A percentile compares a stretch with the other conserved stretches of the same genome.
These are phyloP conservation scores for Paracoccidioides lutzii DNA, from an alignment of 2,329 filamentous ascomycete genomes.

Conservation along the genomic window DNA sequence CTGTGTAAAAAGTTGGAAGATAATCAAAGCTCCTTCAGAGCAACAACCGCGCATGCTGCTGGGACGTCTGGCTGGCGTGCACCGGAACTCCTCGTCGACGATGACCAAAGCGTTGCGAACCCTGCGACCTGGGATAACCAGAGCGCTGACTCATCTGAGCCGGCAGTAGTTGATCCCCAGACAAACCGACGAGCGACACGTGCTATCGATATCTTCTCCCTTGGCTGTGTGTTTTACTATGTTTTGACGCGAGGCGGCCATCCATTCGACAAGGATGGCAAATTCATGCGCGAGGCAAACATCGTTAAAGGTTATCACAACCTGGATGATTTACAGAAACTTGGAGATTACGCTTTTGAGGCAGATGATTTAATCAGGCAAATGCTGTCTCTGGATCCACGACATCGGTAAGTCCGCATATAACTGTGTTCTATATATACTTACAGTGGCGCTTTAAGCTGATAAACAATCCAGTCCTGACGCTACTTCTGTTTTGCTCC, in stretches of 20 bases:
- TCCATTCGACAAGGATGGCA: constrained; percentile 85
- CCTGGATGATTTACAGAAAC: constrained; percentile 54
- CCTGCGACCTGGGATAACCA: constrained; percentile 20
- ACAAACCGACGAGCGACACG: constrained; percentile 73
- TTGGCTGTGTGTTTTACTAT: constrained; percentile 97
- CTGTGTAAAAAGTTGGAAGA: constrained; percentile 94
- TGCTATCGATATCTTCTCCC: constrained; percentile 92
- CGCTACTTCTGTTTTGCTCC: constrained; percentile 68
- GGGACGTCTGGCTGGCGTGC: constrained; percentile 95
- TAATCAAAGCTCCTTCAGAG: constrained; percentile 85
- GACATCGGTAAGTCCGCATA: constrained; percentile 35
- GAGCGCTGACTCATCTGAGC: constrained; percentile 34
- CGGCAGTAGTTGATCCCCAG: constrained; percentile 41
- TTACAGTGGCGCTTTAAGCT: background rate
- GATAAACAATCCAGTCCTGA: constrained; percentile 41
- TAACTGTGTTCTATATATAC: background rate
- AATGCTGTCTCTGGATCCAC: constrained; percentile 60
- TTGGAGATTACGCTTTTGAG: constrained; percentile 76
- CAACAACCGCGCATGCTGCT: constrained; percentile 83
- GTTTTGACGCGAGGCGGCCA: constrained; percentile 88
- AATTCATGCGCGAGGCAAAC: constrained; percentile 93
- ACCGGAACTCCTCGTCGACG: constrained; percentile 76
- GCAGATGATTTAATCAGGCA: constrained; percentile 73
- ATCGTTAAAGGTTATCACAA: constrained; percentile 81
- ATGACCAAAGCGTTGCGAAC: constrained; percentile 44